Conservation (phyloP, 2,329 filamentous ascomycete species). For the Dendrostoma leiphaemia region DNA sequence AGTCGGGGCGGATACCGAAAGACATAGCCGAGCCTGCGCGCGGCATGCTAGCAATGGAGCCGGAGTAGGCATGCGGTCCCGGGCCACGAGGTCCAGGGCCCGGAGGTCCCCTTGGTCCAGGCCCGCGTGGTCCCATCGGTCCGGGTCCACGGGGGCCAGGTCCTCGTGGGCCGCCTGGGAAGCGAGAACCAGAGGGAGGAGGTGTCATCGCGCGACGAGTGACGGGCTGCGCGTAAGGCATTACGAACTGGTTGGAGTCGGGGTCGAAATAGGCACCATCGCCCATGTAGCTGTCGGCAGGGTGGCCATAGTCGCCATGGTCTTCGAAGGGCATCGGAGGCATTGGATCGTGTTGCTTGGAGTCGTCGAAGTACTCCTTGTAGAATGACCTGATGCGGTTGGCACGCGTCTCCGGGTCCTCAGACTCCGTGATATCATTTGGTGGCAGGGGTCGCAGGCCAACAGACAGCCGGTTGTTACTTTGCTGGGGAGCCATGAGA, state of each 20-base stretch:
- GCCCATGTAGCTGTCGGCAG: constrained; percentile 61
- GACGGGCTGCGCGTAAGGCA: constrained; percentile 81
- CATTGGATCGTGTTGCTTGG: constrained; percentile 51
- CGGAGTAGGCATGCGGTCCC: constrained; percentile 40
- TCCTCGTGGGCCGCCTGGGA: constrained; percentile 37
- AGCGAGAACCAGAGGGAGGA: constrained; percentile 61
- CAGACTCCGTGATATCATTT: constrained; percentile 72
- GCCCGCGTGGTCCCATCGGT: constrained; percentile 12
- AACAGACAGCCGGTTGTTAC: constrained; percentile 61
- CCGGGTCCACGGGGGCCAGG: constrained; percentile 23
- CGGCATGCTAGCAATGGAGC: constrained; percentile 50
- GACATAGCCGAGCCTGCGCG: constrained; percentile 44
- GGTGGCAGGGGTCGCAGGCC: constrained; percentile 84
- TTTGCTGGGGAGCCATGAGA: constrained; percentile 54
- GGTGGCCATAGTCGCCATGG: constrained; percentile 56
- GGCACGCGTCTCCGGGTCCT: constrained; percentile 90
- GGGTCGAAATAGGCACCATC: constrained; percentile 68
- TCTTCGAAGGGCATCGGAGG: constrained; percentile 20
- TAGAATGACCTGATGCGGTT: constrained; percentile 99
- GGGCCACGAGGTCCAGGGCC: constrained; percentile 19
- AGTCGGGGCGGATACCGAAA: constrained; percentile 32
- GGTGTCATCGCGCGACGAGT: constrained; percentile 94
- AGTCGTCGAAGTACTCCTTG: constrained; percentile 98
- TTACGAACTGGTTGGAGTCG: constrained; percentile 68
- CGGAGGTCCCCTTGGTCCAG: constrained; percentile 12